A percentile compares a stretch with the other conserved stretches of the same genome.
Evolutionary conservation across 2,329 filamentous ascomycete species (phyloP).

Genomic region (Colletotrichum sp.): DNA sequence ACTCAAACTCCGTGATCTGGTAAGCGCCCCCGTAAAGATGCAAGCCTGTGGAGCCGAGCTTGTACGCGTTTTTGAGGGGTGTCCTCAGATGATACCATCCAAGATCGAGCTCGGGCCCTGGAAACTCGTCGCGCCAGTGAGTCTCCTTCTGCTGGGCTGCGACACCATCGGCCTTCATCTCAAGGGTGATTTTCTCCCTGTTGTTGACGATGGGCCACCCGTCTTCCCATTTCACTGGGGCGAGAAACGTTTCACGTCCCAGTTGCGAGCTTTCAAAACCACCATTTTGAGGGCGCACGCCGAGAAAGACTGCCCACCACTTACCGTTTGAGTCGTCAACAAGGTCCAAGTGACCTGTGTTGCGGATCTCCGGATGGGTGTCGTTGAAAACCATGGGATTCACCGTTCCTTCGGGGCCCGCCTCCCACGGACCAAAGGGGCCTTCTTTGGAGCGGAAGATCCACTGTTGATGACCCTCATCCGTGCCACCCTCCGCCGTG

Average conservation of each 20-base stretch:
- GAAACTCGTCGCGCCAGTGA: background rate
- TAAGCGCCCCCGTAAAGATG: background rate
- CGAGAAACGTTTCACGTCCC: background rate
- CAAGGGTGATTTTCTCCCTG: background rate
- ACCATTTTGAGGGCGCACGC: background rate
- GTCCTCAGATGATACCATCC: background rate
- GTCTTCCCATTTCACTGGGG: background rate
- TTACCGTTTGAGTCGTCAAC: constrained; percentile 38
- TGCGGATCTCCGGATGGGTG: constrained; percentile 36
- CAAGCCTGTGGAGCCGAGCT: background rate
- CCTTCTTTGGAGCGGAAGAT: constrained; percentile 41
- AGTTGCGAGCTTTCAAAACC: background rate
- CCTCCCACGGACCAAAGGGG: constrained; percentile 37
- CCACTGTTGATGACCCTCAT: constrained; percentile 34
- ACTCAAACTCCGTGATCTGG: background rate
- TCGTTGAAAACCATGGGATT: constrained; percentile 29
- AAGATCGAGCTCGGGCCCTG: background rate
- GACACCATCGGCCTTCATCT: background rate
- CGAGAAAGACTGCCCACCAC: constrained; percentile 43
- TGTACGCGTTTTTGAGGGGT: background rate
- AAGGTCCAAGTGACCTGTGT: constrained; percentile 35
- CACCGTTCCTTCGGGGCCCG: background rate
- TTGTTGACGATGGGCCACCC: background rate
- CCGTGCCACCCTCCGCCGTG: constrained; percentile 53
- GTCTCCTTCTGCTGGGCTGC: background rate